Evolutionary conservation across 2,329 filamentous ascomycete species (phyloP).

Genomic region (Colletotrichum acutatum): DNA sequence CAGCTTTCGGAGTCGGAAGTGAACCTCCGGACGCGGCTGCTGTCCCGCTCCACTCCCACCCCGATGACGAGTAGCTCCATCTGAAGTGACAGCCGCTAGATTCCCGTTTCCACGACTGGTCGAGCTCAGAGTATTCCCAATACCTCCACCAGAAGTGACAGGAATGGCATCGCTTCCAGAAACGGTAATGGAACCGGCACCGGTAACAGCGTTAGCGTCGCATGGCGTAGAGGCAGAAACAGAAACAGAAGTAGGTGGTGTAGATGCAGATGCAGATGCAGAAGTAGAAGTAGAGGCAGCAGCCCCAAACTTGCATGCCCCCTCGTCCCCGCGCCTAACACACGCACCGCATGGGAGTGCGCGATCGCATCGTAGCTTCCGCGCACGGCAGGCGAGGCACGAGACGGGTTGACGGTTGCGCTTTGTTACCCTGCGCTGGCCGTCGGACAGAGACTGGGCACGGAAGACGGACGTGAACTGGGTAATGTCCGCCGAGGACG

Average conservation of each 20-base stretch:
- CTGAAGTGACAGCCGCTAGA: constrained; percentile 18
- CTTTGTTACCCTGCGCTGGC: constrained; percentile 46
- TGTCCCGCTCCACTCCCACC: background rate
- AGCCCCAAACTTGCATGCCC: constrained; percentile 47
- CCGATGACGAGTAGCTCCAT: background rate
- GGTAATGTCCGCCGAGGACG: constrained; percentile 27
- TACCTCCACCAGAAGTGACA: background rate
- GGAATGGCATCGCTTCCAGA: background rate
- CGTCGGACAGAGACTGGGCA: constrained; percentile 42
- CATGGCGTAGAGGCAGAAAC: background rate
- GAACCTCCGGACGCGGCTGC: constrained; percentile 48
- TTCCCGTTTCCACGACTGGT: constrained; percentile 28
- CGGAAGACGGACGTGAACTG: constrained; percentile 50
- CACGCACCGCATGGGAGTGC: constrained; percentile 53
- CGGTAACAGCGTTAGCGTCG: background rate
- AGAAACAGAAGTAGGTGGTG: background rate
- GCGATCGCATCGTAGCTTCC: constrained; percentile 57
- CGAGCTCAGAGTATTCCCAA: background rate
- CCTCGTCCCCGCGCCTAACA: constrained; percentile 48
- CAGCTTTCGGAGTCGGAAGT: constrained; percentile 51
- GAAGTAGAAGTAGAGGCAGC: background rate
- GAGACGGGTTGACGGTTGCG: constrained; percentile 55
- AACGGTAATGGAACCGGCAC: background rate
- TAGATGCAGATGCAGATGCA: too few relatives aligned
- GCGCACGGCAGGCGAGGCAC: constrained; percentile 53